Conservation (phyloP, 148 eudicot genomes). For the Fagopyrum tataricum region DNA sequence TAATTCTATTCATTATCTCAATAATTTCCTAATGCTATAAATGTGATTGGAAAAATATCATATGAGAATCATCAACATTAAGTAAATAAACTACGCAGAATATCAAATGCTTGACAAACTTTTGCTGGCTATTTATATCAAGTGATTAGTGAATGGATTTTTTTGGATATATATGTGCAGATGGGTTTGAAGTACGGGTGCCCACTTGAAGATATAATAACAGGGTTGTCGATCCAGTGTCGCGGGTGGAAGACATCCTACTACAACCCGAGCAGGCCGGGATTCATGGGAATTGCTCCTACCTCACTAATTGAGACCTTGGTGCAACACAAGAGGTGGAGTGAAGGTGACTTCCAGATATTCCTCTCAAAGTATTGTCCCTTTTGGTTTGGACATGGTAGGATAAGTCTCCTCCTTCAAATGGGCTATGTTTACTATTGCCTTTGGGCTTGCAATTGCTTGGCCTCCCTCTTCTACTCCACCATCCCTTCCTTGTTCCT, state of each 20-base stretch:
- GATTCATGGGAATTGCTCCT: slow-evolving; percentile 61
- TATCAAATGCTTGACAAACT: too few species aligned
- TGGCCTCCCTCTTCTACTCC: slow-evolving; percentile 46
- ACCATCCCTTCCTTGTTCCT: slow-evolving; percentile 63
- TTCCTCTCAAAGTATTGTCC: slow-evolving; percentile 62
- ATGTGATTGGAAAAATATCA: too few species aligned
- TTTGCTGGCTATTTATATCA: too few species aligned
- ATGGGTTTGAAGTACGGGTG: slow-evolving; percentile 79
- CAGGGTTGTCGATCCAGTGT: slow-evolving; percentile 70
- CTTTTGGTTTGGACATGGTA: slow-evolving; percentile 45
- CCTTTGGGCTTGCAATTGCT: slow-evolving; percentile 57
- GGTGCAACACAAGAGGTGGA: slow-evolving; percentile 85
- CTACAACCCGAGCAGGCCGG: slow-evolving; percentile 39
- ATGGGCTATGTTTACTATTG: slow-evolving; percentile 41
- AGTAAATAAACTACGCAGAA: too few species aligned
- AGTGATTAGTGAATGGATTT: too few species aligned
- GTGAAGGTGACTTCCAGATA: slow-evolving; percentile 72
- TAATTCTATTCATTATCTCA: too few species aligned
- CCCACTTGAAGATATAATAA: slow-evolving; percentile 70
- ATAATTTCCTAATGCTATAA: too few species aligned
- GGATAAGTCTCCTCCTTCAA: slow-evolving; percentile 32
- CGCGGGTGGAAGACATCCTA: slow-evolving; percentile 71
- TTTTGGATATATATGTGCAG: slow-evolving; percentile 22
- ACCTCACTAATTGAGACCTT: slow-evolving; percentile 50
- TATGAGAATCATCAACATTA: too few species aligned